Evolutionary conservation across 1,284 basidiomycete species (phyloP).

Genomic region (Ceratobasidium papillatum): DNA sequence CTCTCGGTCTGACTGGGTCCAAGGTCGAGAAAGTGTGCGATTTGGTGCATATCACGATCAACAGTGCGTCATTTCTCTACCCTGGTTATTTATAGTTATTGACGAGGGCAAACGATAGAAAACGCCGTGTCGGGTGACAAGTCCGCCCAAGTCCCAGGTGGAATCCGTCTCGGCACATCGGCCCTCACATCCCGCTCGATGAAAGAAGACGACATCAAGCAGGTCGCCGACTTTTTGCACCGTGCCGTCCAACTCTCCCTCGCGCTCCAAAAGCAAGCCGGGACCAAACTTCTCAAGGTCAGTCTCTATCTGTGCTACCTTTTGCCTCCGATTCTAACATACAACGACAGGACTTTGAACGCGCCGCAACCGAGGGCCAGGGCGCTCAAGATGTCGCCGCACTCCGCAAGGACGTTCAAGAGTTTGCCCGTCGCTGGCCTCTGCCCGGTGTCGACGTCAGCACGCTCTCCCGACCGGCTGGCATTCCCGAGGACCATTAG

Average conservation of each 20-base stretch:
- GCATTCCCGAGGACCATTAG: constrained; percentile 29
- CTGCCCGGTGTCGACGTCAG: constrained; percentile 87
- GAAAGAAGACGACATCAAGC: constrained; percentile 85
- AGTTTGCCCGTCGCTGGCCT: constrained; percentile 88
- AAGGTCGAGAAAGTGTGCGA: constrained; percentile 99
- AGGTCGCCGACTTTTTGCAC: constrained; percentile 92
- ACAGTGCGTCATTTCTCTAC: constrained; percentile 67
- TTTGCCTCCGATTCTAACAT: neutral
- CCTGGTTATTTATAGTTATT: neutral
- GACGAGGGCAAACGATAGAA: constrained; percentile 60
- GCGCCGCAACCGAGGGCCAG: constrained; percentile 79
- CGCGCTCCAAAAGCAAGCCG: constrained; percentile 91
- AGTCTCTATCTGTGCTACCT: too few species aligned
- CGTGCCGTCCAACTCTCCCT: constrained; percentile 90
- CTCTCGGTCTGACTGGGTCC: constrained; percentile 93
- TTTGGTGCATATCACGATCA: constrained; percentile 93
- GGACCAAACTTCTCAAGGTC: constrained; percentile 87
- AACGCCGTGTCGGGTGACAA: constrained; percentile 95
- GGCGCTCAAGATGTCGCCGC: constrained; percentile 76
- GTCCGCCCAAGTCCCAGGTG: constrained; percentile 95
- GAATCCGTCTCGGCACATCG: constrained; percentile 95
- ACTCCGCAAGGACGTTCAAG: constrained; percentile 77
- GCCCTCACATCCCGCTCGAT: constrained; percentile 96
- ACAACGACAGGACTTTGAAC: constrained; percentile 75
- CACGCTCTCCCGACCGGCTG: constrained; percentile 52